Evolutionary conservation across 2,329 filamentous ascomycete genomes (phyloP), one percentile per base, ranked within the genome.

Genomic region (Scedosporium aurantiacum): DNA sequence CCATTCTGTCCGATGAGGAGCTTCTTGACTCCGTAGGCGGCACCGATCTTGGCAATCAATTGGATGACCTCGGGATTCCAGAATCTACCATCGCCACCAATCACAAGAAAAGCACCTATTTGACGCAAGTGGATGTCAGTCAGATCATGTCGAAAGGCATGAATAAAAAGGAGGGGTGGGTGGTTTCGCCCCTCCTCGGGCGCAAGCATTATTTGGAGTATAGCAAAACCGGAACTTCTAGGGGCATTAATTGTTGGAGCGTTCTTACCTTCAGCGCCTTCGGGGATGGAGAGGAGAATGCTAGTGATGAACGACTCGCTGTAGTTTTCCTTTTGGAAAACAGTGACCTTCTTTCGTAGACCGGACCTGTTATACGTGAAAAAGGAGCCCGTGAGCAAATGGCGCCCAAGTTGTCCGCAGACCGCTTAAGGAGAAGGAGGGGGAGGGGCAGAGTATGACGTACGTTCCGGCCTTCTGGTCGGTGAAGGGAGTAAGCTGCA

Each of bases 381-480:
- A 27, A n/a, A n/a, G 7, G 52, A 3, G 52, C 12, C 16, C 2
- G 52, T 56, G 14, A 56, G 28, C 23, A 56, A 52, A 52, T 7
- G 23, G 47, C 16, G 18, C 47, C 47, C 47, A 52, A 52, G 23
- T 18, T 6, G 21, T 25, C 23, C 23, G 37, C n/a, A 14, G 58
- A 62, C n/a, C 14, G 32, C 57, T 23, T 59, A 60, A 47, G 57
- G 63, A 56, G 37, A 40, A 56, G 65, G 65, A 57, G 66, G 66
- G 70, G 68, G 69, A 66, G 69, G 71, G 71, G 71, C 70, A 71
- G 65, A 64, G 64, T 64, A 66, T 67, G 68, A 91, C 93, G 77
- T 86, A 97, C 93, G 93, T 97, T 84, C 93, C 93, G 66, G 93
- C 91, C 83, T 99, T 99, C 84, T 99, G 94, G 83, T 97, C 94